Evolutionary conservation across 2,329 filamentous ascomycete species (phyloP), one percentile per base, ranked within the genome.

Genomic region (Elsinoe perseae): DNA sequence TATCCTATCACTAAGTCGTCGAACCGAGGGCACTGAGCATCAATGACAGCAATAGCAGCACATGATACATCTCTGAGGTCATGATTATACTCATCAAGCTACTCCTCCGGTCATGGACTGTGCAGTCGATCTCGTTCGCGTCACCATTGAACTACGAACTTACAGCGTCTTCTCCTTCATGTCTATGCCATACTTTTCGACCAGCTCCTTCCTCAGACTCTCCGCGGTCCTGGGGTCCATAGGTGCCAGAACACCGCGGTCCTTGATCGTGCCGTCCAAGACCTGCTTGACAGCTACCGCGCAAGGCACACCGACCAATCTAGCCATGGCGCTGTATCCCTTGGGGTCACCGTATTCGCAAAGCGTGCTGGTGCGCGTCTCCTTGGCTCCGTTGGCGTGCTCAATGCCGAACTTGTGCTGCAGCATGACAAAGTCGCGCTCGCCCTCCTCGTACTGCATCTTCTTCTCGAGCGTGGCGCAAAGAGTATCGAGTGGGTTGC

Each of bases 401-500:
- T 93, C 87, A 63, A 95, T 88, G 69, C 84, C 84, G 70, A 95
- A 95, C 75, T 83, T 85, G 77, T 89, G 86, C 75, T 89, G 86
- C 28, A 89, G 79, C 74, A 82, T 79, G 56, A 93, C 87, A 62
- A 95, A 77, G 72, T 95, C 90, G 58, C 90, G 85, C 81, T 95
- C 89, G 59, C 80, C 85, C 64, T 86, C 77, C 67, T 81, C 86
- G 72, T 85, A 95, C 72, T 87, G 81, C 88, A 95, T 95, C 83
- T 95, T 95, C 78, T 87, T 75, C 78, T 95, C 89, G 27, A 95
- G 81, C 2, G 84, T 87, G 28, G 88, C 89, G 75, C 90, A 95
- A 36, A 95, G 82, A n/a, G 87, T 92, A 72, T 95, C 91, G 21
- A 95, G 80, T 3, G 89, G 86, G 76, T 88, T 95, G 56, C 83